Conservation (phyloP, 352 stramenopile species). For the Phytophthora hybrid region DNA sequence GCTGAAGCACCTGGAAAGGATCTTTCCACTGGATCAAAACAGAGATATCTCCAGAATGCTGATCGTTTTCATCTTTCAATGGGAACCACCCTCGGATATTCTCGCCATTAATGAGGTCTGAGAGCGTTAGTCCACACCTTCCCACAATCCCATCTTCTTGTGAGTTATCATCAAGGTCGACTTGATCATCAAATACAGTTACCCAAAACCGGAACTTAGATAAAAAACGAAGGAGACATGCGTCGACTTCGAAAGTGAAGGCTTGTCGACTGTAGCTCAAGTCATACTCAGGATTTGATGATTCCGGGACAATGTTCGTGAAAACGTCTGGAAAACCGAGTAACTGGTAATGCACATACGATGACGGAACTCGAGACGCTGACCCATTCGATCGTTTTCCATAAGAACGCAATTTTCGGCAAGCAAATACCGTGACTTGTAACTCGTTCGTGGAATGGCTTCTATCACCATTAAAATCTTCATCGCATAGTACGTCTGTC, state of each 20-base stretch:
- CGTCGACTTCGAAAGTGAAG: slow-evolving; percentile 77
- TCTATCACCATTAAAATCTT: slow-evolving; percentile 34
- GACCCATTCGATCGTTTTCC: slow-evolving; percentile 46
- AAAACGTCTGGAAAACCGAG: slow-evolving; percentile 91
- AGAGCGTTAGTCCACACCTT: slow-evolving; percentile 71
- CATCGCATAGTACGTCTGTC: slow-evolving; percentile 24
- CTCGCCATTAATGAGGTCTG: slow-evolving; percentile 76
- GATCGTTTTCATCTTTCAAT: slow-evolving; percentile 66
- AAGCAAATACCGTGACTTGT: slow-evolving; percentile 74
- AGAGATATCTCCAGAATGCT: slow-evolving; percentile 70
- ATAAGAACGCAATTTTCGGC: slow-evolving; percentile 59
- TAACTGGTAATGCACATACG: slow-evolving; percentile 93
- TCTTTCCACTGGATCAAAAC: slow-evolving; percentile 83
- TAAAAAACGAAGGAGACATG: slow-evolving; percentile 84
- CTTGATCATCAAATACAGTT: slow-evolving; percentile 89
- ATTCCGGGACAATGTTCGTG: slow-evolving; percentile 82
- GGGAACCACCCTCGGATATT: slow-evolving; percentile 74
- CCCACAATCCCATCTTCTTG: slow-evolving; percentile 76
- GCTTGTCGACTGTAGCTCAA: slow-evolving; percentile 65
- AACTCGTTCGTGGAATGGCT: slow-evolving; percentile 60
- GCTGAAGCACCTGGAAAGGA: slow-evolving; percentile 72
- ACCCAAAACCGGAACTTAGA: slow-evolving; percentile 82
- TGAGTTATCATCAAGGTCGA: slow-evolving; percentile 41
- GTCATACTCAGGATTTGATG: slow-evolving; percentile 80
- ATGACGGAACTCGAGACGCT: slow-evolving; percentile 55